Percentiles rank a stretch among this genome's conserved stretches.
phyloP scores from a whole-genome alignment of 2,329 filamentous ascomycete species.

The Alternaria ventricosa region DNA sequence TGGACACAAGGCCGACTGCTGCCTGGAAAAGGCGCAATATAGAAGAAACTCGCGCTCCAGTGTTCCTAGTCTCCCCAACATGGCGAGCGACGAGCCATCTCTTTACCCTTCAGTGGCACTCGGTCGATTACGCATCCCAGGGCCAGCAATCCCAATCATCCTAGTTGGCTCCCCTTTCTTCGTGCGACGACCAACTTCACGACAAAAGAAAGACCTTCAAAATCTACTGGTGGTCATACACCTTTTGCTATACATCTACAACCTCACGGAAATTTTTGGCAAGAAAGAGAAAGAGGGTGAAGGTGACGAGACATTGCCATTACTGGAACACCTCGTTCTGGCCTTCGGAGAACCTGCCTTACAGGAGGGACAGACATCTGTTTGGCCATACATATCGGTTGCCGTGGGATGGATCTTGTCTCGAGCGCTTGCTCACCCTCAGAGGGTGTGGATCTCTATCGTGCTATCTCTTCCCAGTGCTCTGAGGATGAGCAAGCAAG shows the following conservation, averaged over 20 bases:
- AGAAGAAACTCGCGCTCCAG: background rate
- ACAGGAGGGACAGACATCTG: background rate
- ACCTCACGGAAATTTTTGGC: background rate
- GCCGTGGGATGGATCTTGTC: background rate
- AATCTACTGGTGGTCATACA: background rate
- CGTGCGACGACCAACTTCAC: background rate
- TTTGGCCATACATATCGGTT: background rate
- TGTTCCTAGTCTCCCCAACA: background rate
- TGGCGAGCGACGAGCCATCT: background rate
- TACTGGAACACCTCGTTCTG: background rate
- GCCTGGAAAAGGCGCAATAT: background rate
- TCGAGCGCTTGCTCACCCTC: background rate
- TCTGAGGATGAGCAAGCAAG: background rate
- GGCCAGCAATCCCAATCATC: background rate
- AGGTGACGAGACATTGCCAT: background rate
- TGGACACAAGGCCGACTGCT: background rate
- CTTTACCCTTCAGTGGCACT: background rate
- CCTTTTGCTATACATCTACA: background rate
- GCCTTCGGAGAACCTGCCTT: background rate
- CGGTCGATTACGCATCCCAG: background rate
- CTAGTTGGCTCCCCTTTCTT: background rate
- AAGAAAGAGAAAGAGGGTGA: background rate
- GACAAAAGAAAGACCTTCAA: background rate
- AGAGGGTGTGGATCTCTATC: background rate
- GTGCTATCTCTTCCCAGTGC: background rate